Evolutionary conservation across 805 yeast genomes (phyloP), one percentile per base, ranked within the genome.

Genomic region (Yarrowia phangngaensis): DNA sequence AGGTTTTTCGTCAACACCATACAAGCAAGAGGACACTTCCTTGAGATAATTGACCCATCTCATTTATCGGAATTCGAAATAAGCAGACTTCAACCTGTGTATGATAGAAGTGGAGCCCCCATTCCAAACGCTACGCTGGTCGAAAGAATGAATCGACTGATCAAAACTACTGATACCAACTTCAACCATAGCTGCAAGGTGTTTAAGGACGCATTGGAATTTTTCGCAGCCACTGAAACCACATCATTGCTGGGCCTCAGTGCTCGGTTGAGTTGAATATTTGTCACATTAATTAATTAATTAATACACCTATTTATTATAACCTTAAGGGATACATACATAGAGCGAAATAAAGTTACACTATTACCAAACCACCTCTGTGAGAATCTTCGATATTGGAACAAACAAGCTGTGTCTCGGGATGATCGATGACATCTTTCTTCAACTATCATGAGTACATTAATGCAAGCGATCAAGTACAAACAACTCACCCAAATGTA

Each of bases 191-290:
- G 66, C 29, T 55, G 73, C 34, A 64, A 69, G 28, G 69, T 64
- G 26, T 69, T 74, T 50, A 69, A 74, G 57, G 61, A 62, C 6
- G 64, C 68, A 7, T 56, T 73, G 40, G 67, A 68, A 50, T 65
- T 61, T 17, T 62, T 58, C 49, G 76, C 76, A 3, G 75, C 72
- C 24, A 59, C 66, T 1, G 76, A 73, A 43, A 70, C 71, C 31
- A 66, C 70, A 34, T 69, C 61, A 36, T 60, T 73, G 38, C 58
- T 71, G 38, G 64, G 64, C 16, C 60, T 74, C 30, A 66, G 70
- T 48, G 74, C 71, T 34, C 60, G 72, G 29, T 59, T 74, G 26
- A 58, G 35, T 11, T 41, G 48, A 41, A n/a, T n/a, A n/a, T n/a
- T n/a, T n/a, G n/a, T n/a, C n/a, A n/a, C n/a, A n/a, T n/a, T n/a